These are phyloP conservation scores for Huntiella omanensis DNA, from an alignment of 2,329 filamentous ascomycete species.

Conservation along the genomic window DNA sequence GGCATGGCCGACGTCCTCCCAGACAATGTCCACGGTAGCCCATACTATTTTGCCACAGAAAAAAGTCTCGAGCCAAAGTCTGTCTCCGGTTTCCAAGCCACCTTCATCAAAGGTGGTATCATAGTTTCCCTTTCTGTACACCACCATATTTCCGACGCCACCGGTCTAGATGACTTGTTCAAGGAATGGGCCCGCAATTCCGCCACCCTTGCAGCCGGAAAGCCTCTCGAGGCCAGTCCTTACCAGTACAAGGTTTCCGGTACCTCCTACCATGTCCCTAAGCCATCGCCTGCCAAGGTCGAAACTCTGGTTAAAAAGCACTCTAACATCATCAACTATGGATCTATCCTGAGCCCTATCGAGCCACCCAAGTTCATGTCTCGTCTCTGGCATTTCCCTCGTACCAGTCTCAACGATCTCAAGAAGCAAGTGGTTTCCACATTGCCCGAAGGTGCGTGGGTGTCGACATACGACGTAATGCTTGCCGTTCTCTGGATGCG, in stretches of 20 bases:
- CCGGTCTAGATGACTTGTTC: slow-evolving; percentile 1
- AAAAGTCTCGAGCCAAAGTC: neutral
- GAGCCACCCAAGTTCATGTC: slow-evolving; percentile 3
- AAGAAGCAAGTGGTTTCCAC: neutral
- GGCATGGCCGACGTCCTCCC: neutral
- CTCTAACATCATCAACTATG: neutral
- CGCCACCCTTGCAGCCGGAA: neutral
- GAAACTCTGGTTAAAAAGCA: neutral
- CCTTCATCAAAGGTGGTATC: slow-evolving; percentile 5
- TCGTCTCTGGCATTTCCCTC: slow-evolving; percentile 3
- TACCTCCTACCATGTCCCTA: slow-evolving; percentile 4
- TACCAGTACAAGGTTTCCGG: slow-evolving; percentile 2
- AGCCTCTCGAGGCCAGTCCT: neutral
- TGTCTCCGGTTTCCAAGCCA: slow-evolving; percentile 2
- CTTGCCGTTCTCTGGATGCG: slow-evolving; percentile 1
- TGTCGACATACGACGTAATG: slow-evolving; percentile 3
- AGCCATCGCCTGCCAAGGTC: neutral
- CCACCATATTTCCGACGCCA: slow-evolving; percentile 2
- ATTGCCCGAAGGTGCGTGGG: slow-evolving; percentile 1
- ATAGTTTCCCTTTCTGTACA: slow-evolving; percentile 1
- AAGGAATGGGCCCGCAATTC: slow-evolving; percentile 3
- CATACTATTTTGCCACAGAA: neutral
- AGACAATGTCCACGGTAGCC: neutral
- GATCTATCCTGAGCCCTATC: neutral
- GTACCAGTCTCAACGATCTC: neutral